Conservation (phyloP, 2,329 filamentous ascomycete genomes). For the Coleophoma cylindrospora region DNA sequence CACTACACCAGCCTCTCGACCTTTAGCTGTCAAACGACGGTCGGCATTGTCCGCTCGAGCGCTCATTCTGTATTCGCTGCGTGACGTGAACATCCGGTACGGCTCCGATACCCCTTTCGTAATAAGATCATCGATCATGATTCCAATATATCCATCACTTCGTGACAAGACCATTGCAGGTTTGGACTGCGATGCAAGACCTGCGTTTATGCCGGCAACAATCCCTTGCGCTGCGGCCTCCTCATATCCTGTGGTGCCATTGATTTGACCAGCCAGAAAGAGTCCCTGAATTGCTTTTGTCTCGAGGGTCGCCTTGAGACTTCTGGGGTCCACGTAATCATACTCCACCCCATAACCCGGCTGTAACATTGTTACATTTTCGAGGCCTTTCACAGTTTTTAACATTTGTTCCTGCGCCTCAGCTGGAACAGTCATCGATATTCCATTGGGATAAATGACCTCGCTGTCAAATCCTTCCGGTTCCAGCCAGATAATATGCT, state of each 20-base stretch:
- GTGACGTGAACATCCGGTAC: constrained; percentile 96
- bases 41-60: constrained; percentile 94
- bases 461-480: constrained; percentile 90
- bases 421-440: constrained; percentile 93
- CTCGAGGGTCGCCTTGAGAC: constrained; percentile 82
- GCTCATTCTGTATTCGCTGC: constrained; percentile 92
- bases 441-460: constrained; percentile 90
- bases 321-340: constrained; percentile 93
- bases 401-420: constrained; percentile 82
- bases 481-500: constrained; percentile 93
- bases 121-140: constrained; percentile 97
- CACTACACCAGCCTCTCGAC: constrained; percentile 71
- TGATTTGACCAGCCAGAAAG: constrained; percentile 94
- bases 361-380: constrained; percentile 87
- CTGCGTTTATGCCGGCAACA: constrained; percentile 89
- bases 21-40: constrained; percentile 73
- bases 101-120: constrained; percentile 96
- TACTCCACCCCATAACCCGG: constrained; percentile 97
- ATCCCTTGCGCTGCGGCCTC: constrained; percentile 94
- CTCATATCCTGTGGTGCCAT: constrained; percentile 96
- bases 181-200: constrained; percentile 66
- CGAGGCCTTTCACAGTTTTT: constrained; percentile 82
- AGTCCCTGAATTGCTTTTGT: constrained; percentile 87
- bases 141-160: constrained; percentile 91
- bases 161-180: constrained; percentile 65